Conservation (phyloP, 441 rosid genomes). For the Populus hybrid region DNA sequence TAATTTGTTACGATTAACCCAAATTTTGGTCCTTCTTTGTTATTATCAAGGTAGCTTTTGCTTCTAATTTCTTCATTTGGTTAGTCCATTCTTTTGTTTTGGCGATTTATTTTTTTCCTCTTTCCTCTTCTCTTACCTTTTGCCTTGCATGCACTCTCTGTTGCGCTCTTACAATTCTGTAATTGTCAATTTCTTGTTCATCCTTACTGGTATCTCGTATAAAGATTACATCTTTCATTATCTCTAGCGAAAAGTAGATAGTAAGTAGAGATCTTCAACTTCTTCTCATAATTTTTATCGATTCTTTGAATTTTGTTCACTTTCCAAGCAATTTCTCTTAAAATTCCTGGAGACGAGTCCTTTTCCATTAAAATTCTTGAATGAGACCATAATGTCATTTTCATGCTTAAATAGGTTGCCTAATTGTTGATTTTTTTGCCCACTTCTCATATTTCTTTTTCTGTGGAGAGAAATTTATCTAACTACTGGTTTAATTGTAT, state of each 20-base stretch:
- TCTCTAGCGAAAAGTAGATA: background rate
- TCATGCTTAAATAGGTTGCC: background rate
- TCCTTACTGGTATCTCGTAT: background rate
- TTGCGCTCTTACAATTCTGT: background rate
- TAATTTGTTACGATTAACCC: background rate
- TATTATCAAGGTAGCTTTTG: background rate
- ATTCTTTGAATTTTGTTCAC: background rate
- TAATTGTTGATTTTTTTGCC: background rate
- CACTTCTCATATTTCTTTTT: background rate
- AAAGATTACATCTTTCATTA: background rate
- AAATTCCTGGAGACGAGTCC: background rate
- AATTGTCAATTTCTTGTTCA: background rate
- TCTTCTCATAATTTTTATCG: background rate
- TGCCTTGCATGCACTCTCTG: background rate
- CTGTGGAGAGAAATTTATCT: background rate
- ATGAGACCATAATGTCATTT: conserved; percentile 8
- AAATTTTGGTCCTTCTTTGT: background rate
- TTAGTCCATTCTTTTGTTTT: background rate
- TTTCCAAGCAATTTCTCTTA: background rate
- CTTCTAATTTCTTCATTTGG: background rate
- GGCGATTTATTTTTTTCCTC: background rate
- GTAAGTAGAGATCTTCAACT: background rate
- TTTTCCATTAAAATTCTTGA: background rate
- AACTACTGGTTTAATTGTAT: background rate
- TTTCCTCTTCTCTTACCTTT: background rate